Evolutionary conservation across 1,284 basidiomycete genomes (phyloP), one percentile per base, ranked within the genome.

Genomic region (Trichosporon sp.): DNA sequence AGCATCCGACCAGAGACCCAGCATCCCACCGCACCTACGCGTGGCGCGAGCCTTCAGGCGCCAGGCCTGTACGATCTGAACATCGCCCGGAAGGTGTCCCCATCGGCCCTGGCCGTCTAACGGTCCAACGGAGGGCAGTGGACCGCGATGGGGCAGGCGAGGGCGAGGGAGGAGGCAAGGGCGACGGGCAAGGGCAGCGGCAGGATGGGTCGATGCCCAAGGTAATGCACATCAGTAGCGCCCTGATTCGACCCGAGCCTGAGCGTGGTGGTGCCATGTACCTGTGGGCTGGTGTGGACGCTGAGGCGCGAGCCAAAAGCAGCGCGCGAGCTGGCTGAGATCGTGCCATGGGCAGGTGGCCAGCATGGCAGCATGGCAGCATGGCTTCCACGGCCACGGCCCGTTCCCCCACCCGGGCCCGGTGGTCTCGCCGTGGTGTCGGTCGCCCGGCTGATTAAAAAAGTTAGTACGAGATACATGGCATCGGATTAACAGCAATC

Each of bases 381-480:
- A 34, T 34, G 34, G 34, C 34, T 34, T 34, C 6, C 34, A 34
- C 12, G 34, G 34, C 34, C n/a, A n/a, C n/a, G n/a, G n/a, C n/a
- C n/a, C n/a, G n/a, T n/a, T n/a, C 44, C 44, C 44, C n/a, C 44
- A 51, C 44, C 44, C 11, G 44, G 6, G 44, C 18, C n/a, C 4
- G 13, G 13, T 44, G n/a, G n/a, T n/a, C n/a, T n/a, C n/a, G n/a
- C n/a, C n/a, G 21, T 53, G 12, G 21, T 11, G 21, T 11, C 29
- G 15, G 8, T 12, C n/a, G 29, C 56, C 53, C 29, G 53, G 56
- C 56, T 31, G 56, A 60, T 60, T 60, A 60, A 60, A 60, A 60
- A 60, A 60, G 56, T 60, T 60, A 60, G 56, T 31, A 31, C 56
- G 56, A 32, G 56, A 60, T 60, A 32, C 29, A 31, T 51, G 21